Evolutionary conservation across 768 basidiomycete species (phyloP).

Genomic region (Trametes gibbosa): DNA sequence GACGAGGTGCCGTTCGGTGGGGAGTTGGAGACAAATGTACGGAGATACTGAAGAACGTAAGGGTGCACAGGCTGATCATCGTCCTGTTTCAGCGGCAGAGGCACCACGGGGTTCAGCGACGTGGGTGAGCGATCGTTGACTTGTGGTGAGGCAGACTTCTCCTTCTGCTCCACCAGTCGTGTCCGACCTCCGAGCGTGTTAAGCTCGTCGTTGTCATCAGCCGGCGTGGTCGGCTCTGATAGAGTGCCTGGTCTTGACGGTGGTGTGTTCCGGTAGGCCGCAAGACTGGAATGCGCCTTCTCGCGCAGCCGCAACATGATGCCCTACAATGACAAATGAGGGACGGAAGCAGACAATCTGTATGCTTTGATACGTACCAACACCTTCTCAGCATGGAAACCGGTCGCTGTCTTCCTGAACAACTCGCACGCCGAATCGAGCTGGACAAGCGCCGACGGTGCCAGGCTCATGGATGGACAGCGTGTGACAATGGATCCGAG

Average conservation of each 20-base stretch:
- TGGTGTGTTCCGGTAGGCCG: conserved; percentile 35
- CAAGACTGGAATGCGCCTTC: conserved; percentile 41
- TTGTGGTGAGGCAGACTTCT: conserved; percentile 31
- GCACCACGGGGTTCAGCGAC: conserved; percentile 71
- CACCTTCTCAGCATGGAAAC: conserved; percentile 55
- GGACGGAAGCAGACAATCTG: neutral
- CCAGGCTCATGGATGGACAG: conserved; percentile 59
- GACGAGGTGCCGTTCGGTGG: conserved; percentile 25
- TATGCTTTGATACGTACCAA: conserved; percentile 40
- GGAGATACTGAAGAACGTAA: conserved; percentile 65
- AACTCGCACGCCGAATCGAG: conserved; percentile 60
- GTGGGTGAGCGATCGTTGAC: conserved; percentile 61
- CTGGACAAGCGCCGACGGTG: conserved; percentile 63
- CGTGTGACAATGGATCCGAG: conserved; percentile 68
- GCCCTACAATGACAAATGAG: conserved; percentile 37
- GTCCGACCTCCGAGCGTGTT: conserved; percentile 61
- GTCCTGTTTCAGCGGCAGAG: conserved; percentile 57
- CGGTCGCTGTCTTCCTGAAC: conserved; percentile 54
- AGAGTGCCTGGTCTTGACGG: conserved; percentile 33
- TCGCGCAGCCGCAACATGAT: conserved; percentile 57
- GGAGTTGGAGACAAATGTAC: conserved; percentile 47
- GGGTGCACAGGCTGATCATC: conserved; percentile 53
- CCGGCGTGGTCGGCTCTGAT: conserved; percentile 43
- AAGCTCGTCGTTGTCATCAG: conserved; percentile 60
- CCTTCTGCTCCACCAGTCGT: conserved; percentile 52